Base-by-base conservation (phyloP, 2,329 filamentous ascomycete species). In the Fusarium poae region DNA sequence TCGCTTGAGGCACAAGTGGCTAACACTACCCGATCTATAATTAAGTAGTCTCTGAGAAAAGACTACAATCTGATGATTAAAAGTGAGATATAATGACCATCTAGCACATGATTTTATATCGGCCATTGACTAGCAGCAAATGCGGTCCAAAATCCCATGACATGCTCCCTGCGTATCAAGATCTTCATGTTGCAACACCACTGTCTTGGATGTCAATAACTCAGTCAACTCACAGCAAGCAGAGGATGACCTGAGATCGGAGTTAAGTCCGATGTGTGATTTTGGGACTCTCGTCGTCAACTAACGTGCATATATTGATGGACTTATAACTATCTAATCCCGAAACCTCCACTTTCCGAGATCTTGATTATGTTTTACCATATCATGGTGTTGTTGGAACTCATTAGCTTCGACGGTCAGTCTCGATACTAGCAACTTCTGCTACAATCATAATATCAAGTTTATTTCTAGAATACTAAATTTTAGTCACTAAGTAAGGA, bases 381-480 rank as follows among this genome's bases (percentile, higher is more conserved):
- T 37, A 5, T 1, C n/a, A 20, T 37, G 35, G 35, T 13, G 35
- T 20, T 37, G n/a, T 37, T 37, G 35, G 5, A 37, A 10, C 34
- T n/a, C 5, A 37, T 37, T 5, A 37, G 11, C 2, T 7, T n/a
- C 34, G 18, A 18, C 9, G 4, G 18, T 10, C 9, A 2, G 18
- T 10, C 9, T 37, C 9, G 18, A n/a, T 37, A 18, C 18, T 2
- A 6, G 34, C 10, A 2, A n/a, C 5, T n/a, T 11, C 9, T 37
- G 2, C 9, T 18, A 10, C 5, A 37, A 37, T 6, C 3, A 5
- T 18, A 10, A n/a, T 5, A 5, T 18, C 5, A n/a, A n/a, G 16
- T 35, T 35, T 6, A n/a, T 1, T n/a, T n/a, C 5, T 0, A 35
- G 5, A 18, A 5, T 1, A n/a, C 0, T 8, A 8, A 37, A n/a